Evolutionary conservation across 768 basidiomycete species (phyloP).

Genomic region (Ephemerocybe angulata): DNA sequence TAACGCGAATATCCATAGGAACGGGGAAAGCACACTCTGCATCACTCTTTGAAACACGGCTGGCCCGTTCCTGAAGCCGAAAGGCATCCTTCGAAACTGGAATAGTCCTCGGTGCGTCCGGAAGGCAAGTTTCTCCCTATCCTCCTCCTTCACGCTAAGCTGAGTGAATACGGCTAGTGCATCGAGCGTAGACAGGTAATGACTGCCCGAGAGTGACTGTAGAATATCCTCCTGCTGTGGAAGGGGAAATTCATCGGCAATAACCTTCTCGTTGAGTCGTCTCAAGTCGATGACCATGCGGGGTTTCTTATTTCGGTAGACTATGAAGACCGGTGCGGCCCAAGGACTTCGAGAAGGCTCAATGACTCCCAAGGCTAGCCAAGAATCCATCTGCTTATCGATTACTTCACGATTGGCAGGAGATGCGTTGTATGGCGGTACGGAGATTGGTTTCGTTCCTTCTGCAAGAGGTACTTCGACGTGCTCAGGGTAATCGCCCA

Average conservation of each 20-base stretch:
- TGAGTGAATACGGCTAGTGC: conserved; percentile 37
- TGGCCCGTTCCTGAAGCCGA: conserved; percentile 34
- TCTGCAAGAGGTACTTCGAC: conserved; percentile 23
- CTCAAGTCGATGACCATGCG: conserved; percentile 33
- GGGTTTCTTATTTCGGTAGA: conserved; percentile 31
- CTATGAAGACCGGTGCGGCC: too few relatives aligned
- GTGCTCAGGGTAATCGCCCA: conserved; percentile 23
- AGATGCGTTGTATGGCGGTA: conserved; percentile 22
- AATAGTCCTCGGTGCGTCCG: conserved; percentile 35
- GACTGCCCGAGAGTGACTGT: conserved; percentile 25
- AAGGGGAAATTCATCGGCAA: conserved; percentile 17
- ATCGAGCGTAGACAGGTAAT: conserved; percentile 28
- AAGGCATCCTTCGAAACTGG: conserved; percentile 41
- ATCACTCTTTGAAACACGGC: conserved; percentile 40
- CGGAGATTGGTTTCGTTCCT: conserved; percentile 23
- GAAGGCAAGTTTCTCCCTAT: conserved; percentile 35
- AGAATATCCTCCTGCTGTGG: conserved; percentile 22
- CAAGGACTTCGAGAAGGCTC: conserved; percentile 37
- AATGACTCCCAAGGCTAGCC: conserved; percentile 34
- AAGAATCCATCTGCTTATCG: conserved; percentile 26
- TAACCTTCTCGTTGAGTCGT: conserved; percentile 14
- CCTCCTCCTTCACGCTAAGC: conserved; percentile 18
- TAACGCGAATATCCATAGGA: conserved; percentile 35
- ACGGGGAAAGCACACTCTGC: conserved; percentile 32
- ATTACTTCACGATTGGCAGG: too few relatives aligned